Conservation (phyloP, 169 alveolate genomes). For the Miamiensis avidus region DNA sequence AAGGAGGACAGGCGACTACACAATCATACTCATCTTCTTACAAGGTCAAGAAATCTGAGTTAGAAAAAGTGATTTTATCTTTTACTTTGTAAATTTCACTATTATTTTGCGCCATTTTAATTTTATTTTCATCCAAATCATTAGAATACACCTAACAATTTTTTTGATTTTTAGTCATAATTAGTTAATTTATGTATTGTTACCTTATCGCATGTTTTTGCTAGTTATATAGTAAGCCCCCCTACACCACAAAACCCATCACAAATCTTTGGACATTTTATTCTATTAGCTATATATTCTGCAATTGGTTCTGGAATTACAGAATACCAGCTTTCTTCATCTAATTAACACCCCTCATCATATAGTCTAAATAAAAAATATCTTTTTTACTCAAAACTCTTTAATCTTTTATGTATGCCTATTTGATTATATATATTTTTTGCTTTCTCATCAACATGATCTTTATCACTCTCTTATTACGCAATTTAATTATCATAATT, state of each 20-base stretch:
- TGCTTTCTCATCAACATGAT: not conserved
- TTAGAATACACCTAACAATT: constrained; percentile 11
- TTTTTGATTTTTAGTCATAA: too few species aligned
- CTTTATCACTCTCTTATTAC: too few species aligned
- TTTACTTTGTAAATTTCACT: constrained; percentile 41
- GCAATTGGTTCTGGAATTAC: constrained; percentile 65
- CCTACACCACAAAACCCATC: constrained; percentile 71
- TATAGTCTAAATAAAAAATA: constrained; percentile 52
- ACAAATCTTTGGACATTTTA: constrained; percentile 25
- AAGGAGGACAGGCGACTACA: constrained; percentile 23
- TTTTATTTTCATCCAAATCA: constrained; percentile 56
- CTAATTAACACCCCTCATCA: constrained; percentile 59
- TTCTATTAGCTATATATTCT: constrained; percentile 39
- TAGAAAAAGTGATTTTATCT: constrained; percentile 37
- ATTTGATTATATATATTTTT: too few species aligned
- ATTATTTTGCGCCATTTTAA: constrained; percentile 46
- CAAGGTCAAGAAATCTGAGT: constrained; percentile 5
- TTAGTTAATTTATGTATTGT: too few species aligned
- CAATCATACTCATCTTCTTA: not conserved
- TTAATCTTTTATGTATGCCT: constrained; percentile 1
- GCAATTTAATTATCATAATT: too few species aligned
- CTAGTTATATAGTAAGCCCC: constrained; percentile 52
- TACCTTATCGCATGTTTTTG: constrained; percentile 44
- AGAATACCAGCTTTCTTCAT: constrained; percentile 67
- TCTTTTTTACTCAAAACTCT: constrained; percentile 49